Evolutionary conservation across 441 rosid species (phyloP), one percentile per base, ranked within the genome.

Genomic region (Adansonia madagascariensis): DNA sequence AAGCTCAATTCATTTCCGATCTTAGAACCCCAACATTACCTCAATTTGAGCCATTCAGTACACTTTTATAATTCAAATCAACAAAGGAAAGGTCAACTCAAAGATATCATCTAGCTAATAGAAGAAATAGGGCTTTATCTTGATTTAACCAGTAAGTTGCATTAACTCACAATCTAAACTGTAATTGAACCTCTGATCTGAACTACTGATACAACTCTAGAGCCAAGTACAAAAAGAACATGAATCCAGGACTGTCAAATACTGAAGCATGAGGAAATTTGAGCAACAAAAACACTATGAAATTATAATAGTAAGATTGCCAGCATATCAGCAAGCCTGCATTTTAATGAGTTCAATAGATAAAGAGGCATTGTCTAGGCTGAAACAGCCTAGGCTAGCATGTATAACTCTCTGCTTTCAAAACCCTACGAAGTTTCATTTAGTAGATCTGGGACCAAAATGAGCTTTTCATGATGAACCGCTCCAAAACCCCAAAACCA

Each of bases 131-230:
- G 27, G 27, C 1, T 24, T 24, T 24, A 24, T 24, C 27, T 24
- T 52, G 47, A n/a, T 73, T 74, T 53, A 27, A 43, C 70, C 73
- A 62, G 56, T 53, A 68, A 64, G 27, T 49, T 61, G n/a, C 24
- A 53, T 46, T 39, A 62, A 31, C 20, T 52, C 44, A 43, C 14
- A 75, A 20, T 78, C 74, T 71, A 69, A 1, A 27, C 31, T 27
- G 31, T 27, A 1, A 27, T 0, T 2, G 1, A 27, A 27, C 31
- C 31, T 27, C 31, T 27, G 2, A 27, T 27, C 1, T 27, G 31
- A 2, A 27, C 31, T 27, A 27, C 1, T 27, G 31, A 2, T 27
- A 27, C 22, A 64, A 67, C 76, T 61, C 71, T 71, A 71, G 64
- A 61, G 22, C 22, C 27, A 61, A 44, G 67, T 52, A 46, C 15